phyloP scores from a whole-genome alignment of 306 rosid genomes.

The Glycine latifolia region DNA sequence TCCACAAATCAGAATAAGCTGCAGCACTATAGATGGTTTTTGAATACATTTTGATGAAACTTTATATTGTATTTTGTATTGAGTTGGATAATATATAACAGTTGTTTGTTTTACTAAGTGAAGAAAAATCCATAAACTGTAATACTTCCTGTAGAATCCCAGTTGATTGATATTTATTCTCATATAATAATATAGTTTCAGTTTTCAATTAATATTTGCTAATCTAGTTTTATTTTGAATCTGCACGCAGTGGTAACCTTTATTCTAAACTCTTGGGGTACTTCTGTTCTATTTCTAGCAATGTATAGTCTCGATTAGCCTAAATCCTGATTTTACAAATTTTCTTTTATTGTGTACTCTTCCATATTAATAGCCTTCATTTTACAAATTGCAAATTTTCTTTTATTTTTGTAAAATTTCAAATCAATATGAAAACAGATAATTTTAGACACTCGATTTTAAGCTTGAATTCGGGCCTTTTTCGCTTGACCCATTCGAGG shows the following conservation, averaged over 20 bases:
- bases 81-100: conserved; percentile 13
- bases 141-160: background rate
- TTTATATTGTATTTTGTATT: conserved; percentile 17
- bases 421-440: no score
- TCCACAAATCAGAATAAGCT: conserved; percentile 48
- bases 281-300: no score
- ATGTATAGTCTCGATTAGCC: no score
- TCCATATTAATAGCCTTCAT: no score
- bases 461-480: no score
- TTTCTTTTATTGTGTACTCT: no score
- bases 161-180: background rate
- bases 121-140: conserved; percentile 20
- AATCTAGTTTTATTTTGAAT: background rate
- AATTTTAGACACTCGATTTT: no score
- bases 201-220: conserved; percentile 10
- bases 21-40: background rate
- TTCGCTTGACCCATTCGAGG: no score
- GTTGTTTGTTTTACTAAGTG: conserved; percentile 14
- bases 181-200: no score
- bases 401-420: no score
- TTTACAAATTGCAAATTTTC: no score
- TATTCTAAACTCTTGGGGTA: background rate
- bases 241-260: conserved; percentile 7
- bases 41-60: conserved; percentile 36
- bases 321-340: no score